Evolutionary conservation across 2,329 filamentous ascomycete species (phyloP).

Genomic region (Botrytis paeoniae): DNA sequence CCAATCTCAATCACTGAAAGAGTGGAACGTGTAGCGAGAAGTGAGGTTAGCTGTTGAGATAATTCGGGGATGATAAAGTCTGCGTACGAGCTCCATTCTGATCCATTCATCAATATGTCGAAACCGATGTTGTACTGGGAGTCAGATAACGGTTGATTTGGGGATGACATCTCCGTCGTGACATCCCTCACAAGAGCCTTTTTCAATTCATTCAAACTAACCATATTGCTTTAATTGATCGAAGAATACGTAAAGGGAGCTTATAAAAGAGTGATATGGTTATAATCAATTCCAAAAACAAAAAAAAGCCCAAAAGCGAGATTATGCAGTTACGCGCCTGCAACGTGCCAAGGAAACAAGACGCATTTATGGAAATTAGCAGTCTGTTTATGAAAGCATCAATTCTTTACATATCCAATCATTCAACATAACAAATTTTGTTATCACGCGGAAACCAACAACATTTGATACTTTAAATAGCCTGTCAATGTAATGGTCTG

Average conservation of each 20-base stretch:
- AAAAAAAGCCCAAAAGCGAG: neutral
- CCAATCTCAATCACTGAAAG: conserved; percentile 59
- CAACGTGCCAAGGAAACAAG: neutral
- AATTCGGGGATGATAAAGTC: conserved; percentile 33
- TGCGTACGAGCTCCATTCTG: conserved; percentile 29
- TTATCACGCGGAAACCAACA: too few relatives aligned
- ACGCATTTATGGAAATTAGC: neutral
- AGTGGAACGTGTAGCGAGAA: conserved; percentile 42
- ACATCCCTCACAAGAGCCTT: conserved; percentile 24
- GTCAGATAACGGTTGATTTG: conserved; percentile 25
- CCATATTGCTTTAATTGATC: conserved; percentile 22
- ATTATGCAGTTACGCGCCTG: neutral
- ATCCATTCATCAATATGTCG: conserved; percentile 25
- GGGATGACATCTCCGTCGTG: conserved; percentile 16
- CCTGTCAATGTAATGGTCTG: too few relatives aligned
- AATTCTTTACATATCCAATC: neutral
- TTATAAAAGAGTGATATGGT: neutral
- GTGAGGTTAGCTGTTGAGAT: conserved; percentile 30
- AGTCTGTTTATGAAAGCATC: neutral
- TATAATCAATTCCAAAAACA: neutral
- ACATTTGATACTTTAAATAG: too few relatives aligned
- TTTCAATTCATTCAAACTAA: conserved; percentile 25
- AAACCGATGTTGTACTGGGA: conserved; percentile 27
- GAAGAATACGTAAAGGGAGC: too few relatives aligned
- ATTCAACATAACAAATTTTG: too few relatives aligned